These are phyloP conservation scores for Fraxinus cuspidata DNA, from an alignment of 257 asterid genomes.

Conservation along the genomic window DNA sequence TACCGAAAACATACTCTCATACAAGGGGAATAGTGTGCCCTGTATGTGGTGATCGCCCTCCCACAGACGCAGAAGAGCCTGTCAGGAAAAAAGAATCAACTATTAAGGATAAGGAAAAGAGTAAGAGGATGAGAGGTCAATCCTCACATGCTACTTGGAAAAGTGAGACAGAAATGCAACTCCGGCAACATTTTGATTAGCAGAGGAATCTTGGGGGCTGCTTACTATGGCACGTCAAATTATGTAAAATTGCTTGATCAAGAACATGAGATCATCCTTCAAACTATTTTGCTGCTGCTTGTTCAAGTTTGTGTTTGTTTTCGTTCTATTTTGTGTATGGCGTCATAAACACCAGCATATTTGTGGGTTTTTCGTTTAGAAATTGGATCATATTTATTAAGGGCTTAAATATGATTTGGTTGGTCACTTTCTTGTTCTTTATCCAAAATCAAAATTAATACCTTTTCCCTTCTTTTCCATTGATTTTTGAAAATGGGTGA, in stretches of 20 bases:
- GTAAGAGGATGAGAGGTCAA: conserved; percentile 94
- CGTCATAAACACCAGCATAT: neutral
- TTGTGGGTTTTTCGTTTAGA: neutral
- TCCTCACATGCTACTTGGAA: conserved; percentile 97
- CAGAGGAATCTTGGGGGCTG: neutral
- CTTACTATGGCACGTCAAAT: neutral
- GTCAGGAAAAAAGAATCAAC: conserved; percentile 70
- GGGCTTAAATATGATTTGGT: neutral
- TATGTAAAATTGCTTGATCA: neutral
- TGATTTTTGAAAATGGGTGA: neutral
- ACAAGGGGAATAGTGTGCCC: conserved; percentile 81
- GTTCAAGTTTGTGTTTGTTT: neutral
- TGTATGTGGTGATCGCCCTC: conserved; percentile 68
- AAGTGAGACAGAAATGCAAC: conserved; percentile 98
- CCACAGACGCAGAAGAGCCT: conserved; percentile 49
- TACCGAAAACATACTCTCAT: conserved; percentile 78
- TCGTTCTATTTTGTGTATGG: neutral
- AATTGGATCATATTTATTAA: neutral
- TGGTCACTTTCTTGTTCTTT: neutral
- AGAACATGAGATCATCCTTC: neutral
- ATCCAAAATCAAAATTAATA: neutral
- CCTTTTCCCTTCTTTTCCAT: neutral
- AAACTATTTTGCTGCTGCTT: neutral
- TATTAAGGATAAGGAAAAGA: conserved; percentile 89
- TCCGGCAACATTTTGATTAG: conserved; percentile 96